phyloP scores from a whole-genome alignment of 495 filamentous ascomycete species.

The Hypoxylon cercidicola region DNA sequence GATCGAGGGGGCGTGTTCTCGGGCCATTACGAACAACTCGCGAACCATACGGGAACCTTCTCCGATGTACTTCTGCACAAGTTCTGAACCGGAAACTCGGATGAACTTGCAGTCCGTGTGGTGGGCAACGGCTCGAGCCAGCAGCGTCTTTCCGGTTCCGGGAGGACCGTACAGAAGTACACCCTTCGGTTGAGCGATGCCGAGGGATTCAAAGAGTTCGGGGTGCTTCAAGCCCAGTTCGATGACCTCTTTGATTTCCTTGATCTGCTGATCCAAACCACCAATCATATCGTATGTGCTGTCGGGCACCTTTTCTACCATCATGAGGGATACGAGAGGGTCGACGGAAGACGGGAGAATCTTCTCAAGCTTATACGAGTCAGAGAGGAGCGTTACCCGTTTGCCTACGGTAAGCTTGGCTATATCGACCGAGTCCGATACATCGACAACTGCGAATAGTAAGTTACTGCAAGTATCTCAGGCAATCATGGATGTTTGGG shows the following conservation, averaged over 20 bases:
- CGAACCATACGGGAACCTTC: slow-evolving; percentile 98
- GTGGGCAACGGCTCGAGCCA: slow-evolving; percentile 95
- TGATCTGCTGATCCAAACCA: slow-evolving; percentile 98
- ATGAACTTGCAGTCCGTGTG: slow-evolving; percentile 99
- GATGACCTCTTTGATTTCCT: slow-evolving; percentile 99
- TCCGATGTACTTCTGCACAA: slow-evolving; percentile 99
- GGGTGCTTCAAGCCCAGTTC: slow-evolving; percentile 98
- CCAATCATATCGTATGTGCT: slow-evolving; percentile 99
- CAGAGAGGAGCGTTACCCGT: slow-evolving; percentile 93
- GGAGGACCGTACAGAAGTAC: slow-evolving; percentile 97
- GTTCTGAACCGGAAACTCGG: slow-evolving; percentile 91
- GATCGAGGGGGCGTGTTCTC: slow-evolving; percentile 98
- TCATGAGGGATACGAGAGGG: slow-evolving; percentile 99
- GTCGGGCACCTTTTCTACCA: slow-evolving; percentile 99
- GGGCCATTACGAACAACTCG: slow-evolving; percentile 98
- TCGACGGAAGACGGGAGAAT: slow-evolving; percentile 98
- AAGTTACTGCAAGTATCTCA: slow-evolving; percentile 14
- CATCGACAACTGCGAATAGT: slow-evolving; percentile 82
- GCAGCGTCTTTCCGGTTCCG: slow-evolving; percentile 95
- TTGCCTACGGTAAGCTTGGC: slow-evolving; percentile 96
- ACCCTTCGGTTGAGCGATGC: slow-evolving; percentile 97
- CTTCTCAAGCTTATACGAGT: slow-evolving; percentile 97
- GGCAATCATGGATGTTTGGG: neutral
- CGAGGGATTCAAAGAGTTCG: slow-evolving; percentile 97
- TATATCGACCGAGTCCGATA: slow-evolving; percentile 93